Evolutionary conservation across 2,329 filamentous ascomycete genomes (phyloP).

Genomic region (Fusarium brachygibbosum): DNA sequence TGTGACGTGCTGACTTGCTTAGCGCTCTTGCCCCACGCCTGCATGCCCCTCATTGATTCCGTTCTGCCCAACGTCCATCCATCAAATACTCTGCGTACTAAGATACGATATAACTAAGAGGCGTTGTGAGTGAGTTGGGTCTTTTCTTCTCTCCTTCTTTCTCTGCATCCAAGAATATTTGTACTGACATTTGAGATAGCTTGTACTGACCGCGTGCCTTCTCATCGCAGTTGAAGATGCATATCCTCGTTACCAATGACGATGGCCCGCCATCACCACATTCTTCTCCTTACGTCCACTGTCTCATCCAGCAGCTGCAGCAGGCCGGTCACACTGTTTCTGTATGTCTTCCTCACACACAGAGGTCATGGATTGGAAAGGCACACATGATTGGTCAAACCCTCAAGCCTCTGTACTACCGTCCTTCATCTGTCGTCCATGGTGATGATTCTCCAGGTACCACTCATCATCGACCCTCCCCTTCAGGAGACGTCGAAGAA

Average conservation of each 20-base stretch:
- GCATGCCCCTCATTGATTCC: conserved; percentile 41
- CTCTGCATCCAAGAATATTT: background rate
- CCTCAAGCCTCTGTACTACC: conserved; percentile 87
- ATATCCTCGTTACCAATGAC: conserved; percentile 80
- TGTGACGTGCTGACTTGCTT: conserved; percentile 47
- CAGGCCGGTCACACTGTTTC: conserved; percentile 86
- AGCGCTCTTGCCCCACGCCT: conserved; percentile 45
- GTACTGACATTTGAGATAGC: conserved; percentile 9
- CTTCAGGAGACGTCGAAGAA: conserved; percentile 73
- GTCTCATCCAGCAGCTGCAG: conserved; percentile 78
- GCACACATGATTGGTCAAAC: conserved; percentile 94
- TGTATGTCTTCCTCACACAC: conserved; percentile 89
- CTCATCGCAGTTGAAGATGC: conserved; percentile 59
- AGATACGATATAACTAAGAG: conserved; percentile 15
- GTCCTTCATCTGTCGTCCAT: conserved; percentile 63
- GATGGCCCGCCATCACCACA: conserved; percentile 83
- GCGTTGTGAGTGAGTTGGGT: conserved; percentile 15
- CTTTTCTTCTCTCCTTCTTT: background rate
- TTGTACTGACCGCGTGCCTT: background rate
- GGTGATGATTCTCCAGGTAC: conserved; percentile 70
- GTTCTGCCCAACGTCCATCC: conserved; percentile 17
- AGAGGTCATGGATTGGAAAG: conserved; percentile 98
- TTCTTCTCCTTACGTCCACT: conserved; percentile 85
- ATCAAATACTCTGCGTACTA: conserved; percentile 25
- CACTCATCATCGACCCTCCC: conserved; percentile 69